Evolutionary conservation across 2,329 filamentous ascomycete species (phyloP), one percentile per base, ranked within the genome.

Genomic region (Microsporum ferrugineum): DNA sequence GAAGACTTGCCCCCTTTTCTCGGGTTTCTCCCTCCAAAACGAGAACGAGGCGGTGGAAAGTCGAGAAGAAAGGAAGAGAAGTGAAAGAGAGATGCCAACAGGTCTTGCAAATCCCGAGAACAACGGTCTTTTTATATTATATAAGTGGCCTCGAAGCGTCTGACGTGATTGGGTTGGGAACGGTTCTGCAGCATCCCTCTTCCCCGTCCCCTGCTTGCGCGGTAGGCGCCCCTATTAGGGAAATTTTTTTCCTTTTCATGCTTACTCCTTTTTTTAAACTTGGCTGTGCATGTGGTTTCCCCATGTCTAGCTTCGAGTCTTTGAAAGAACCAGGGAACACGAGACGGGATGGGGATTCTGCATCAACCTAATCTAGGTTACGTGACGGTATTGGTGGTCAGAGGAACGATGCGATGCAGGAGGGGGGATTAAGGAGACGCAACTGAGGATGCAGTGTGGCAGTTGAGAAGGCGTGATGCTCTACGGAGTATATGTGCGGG

Each of bases 151-250:
- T 36, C 29, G 4, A 36, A 27, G 51, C 31, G 14, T 55, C 31
- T 31, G 14, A 36, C 12, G 31, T 36, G 51, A 55, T 55, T 17
- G 51, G 31, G 23, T 12, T 55, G 51, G 31, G 51, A 55, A 23
- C 51, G 51, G 51, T 55, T 55, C 51, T 55, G 51, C 51, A 55
- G 33, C 5, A 31, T 55, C 51, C 31, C 17, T 47, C n/a, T 55
- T 55, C 51, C 51, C 51, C 51, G 51, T 53, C 51, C 51, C 51
- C 51, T 55, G 51, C 31, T 55, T 17, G 51, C 51, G 51, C 51
- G 31, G 31, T 36, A n/a, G 51, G 31, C 51, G 31, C 51, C 31
- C 49, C 14, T 34, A 55, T 55, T 55, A 7, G 36, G 31, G 33
- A 31, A 34, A 27, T 33, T 34, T 53, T 47, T 47, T n/a, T 27